These are phyloP conservation scores for Waltergamsia citrina DNA, from an alignment of 2,329 filamentous ascomycete species.

Conservation along the genomic window DNA sequence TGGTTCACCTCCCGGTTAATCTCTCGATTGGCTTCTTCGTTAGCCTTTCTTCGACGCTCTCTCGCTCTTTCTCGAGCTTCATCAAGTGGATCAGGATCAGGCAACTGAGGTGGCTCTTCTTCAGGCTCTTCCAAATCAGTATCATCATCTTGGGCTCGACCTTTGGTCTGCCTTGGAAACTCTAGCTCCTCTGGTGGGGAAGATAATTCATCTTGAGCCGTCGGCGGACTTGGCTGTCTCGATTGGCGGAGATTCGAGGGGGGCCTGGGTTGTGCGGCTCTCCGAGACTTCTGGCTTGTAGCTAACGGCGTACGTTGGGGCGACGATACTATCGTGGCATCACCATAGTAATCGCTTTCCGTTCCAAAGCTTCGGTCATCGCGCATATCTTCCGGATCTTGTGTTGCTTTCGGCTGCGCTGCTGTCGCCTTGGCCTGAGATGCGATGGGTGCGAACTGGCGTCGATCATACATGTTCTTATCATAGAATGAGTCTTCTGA, in stretches of 20 bases:
- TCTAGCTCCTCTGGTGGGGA: no score
- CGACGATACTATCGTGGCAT: slow-evolving; percentile 24
- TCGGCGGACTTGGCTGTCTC: neutral
- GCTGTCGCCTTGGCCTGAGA: no score
- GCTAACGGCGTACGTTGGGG: neutral
- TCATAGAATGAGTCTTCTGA: slow-evolving; percentile 1
- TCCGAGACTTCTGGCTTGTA: neutral
- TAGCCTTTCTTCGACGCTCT: no score
- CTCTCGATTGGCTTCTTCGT: no score
- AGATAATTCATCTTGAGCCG: neutral
- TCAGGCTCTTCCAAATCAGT: no score
- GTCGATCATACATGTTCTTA: slow-evolving; percentile 1
- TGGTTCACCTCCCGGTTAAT: no score
- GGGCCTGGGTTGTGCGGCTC: neutral
- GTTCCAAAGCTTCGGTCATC: slow-evolving; percentile 15
- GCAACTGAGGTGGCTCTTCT: no score
- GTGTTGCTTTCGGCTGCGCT: neutral
- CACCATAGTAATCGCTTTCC: slow-evolving; percentile 24
- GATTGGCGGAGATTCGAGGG: neutral
- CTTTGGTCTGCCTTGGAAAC: no score
- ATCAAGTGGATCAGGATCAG: no score
- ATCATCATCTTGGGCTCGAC: no score
- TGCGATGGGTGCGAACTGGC: neutral
- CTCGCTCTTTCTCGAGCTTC: no score
- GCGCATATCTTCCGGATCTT: slow-evolving; percentile 2